Base-by-base conservation (phyloP, 208 protist species). In the Tritrichomonas foetus region DNA sequence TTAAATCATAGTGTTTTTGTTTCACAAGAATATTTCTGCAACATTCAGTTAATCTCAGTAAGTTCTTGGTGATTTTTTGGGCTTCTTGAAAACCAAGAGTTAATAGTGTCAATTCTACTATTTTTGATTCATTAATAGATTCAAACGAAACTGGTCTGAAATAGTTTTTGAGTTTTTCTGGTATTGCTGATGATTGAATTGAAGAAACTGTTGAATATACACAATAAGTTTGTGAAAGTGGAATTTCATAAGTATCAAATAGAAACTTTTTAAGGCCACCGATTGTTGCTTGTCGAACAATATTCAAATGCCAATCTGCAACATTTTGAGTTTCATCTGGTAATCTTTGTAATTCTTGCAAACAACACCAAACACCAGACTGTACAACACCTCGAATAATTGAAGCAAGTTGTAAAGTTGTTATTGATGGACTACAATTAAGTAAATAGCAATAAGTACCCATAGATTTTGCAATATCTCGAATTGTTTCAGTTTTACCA, bases 281-380 rank as follows among this genome's bases (percentile, higher is more conserved):
- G 16, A 82, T 50, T 50, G 33, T 50, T 49, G 74, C 74, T 30
- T 47, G 33, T 16, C 13, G 20, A 41, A 82, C 50, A n/a, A 3
- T 16, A 25, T 82, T 30, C 3, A 47, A 82, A 3, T 82, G 74
- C 30, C n/a, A 30, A 53, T 13, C 39, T 30, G 41, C 74, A 50
- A 39, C 74, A n/a, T 14, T 47, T 20, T 50, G 30, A 20, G 41
- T 39, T 25, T 82, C 74, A 25, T 50, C 50, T 25, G 33, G 41
- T 3, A 82, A 41, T 47, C 41, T 39, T 20, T 13, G 33, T 30
- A 99, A 99, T 96, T 99, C 98, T 95, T 99, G 98, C 80, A 99
- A 97, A 95, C 98, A 99, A n/a, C 97, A 97, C 98, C 98, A 99
- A 66, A 97, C 98, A 39, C 98, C 98, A 41, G 97, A 97, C 95